Evolutionary conservation across 2,329 filamentous ascomycete genomes (phyloP), one percentile per base, ranked within the genome.

Genomic region (Plenodomus biglobosus): DNA sequence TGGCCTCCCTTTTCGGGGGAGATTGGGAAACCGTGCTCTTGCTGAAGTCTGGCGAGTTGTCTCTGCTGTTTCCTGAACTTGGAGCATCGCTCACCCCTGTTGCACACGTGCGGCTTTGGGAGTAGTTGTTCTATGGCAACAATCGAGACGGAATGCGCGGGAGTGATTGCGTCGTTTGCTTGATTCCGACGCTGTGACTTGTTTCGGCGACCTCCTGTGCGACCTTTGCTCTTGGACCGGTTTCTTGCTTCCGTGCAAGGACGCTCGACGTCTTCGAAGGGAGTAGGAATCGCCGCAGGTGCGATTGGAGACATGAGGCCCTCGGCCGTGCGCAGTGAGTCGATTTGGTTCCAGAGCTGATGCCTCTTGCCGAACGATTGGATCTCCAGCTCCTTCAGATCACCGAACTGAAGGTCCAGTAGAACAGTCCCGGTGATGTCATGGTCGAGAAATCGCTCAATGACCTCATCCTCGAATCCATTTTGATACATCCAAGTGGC

Each of bases 341-440:
- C 85, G 50, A 94, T 89, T 67, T 91, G 85, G 61, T 86, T 85
- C 89, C 89, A 94, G 13, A 92, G 76, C 63, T 85, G 85, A 59
- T 87, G 90, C 51, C 89, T 80, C 60, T 92, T 87, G 37, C 89
- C 89, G 65, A 94, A 92, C 1, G 89, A 92, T 50, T 82, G 79
- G 46, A 94, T 92, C 57, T 86, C 85, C 16, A 94, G 80, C 72
- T 94, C 89, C 69, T 87, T 87, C 47, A 94, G 76, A 62, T 94
- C 92, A 55, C 95, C 90, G 59, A 92, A 92, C 66, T 95, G 91
- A 37, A 99, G 77, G n/a, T 92, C 91, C 43, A 95, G 85, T 17
- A 97, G 77, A 46, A 97, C 89, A 3, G 85, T 80, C 13, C 92
- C 92, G 20, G 87, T 90, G 70, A 99, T 96, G 67, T 99, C 92